Conservation (phyloP, 2,329 filamentous ascomycete species). For the Corniculantispora saksenae region DNA sequence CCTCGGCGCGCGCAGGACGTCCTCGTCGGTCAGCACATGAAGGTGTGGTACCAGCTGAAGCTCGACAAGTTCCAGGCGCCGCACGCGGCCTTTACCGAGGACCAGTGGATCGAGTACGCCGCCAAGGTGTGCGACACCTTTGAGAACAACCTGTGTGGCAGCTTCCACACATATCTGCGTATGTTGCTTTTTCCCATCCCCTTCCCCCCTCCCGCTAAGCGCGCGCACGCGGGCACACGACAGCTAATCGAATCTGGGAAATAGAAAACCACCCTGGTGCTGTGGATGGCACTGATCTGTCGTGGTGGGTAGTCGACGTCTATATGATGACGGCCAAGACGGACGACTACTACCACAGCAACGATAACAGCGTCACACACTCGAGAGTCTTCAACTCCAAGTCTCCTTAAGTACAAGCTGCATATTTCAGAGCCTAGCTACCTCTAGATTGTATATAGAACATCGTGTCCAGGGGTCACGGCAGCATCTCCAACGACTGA, state of each 20-base stretch:
- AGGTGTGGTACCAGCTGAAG: not conserved
- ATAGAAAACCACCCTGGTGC: slow-evolving; percentile 1
- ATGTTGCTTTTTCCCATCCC: not conserved
- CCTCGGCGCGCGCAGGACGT: slow-evolving; percentile 1
- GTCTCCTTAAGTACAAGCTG: not conserved
- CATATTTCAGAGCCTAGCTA: not conserved
- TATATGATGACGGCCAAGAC: slow-evolving; percentile 2
- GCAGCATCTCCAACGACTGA: not conserved
- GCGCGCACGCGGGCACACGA: too few relatives aligned
- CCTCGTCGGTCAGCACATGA: not conserved
- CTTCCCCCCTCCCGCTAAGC: not conserved
- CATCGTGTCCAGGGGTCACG: not conserved
- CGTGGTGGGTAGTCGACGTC: slow-evolving; percentile 5
- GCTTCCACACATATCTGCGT: slow-evolving; percentile 1
- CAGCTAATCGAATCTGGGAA: not conserved
- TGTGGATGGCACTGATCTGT: slow-evolving; percentile 2
- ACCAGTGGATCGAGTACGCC: not conserved
- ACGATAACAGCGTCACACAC: not conserved
- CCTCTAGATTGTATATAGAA: not conserved
- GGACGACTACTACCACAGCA: not conserved
- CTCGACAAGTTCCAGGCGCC: not conserved
- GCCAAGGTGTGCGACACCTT: not conserved
- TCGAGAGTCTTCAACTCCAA: slow-evolving; percentile 4
- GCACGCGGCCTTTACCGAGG: slow-evolving; percentile 1
- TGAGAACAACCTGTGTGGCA: not conserved